Base-by-base conservation (phyloP, 371 early-diverging fungal species). In the Fennellomyces sp. region DNA sequence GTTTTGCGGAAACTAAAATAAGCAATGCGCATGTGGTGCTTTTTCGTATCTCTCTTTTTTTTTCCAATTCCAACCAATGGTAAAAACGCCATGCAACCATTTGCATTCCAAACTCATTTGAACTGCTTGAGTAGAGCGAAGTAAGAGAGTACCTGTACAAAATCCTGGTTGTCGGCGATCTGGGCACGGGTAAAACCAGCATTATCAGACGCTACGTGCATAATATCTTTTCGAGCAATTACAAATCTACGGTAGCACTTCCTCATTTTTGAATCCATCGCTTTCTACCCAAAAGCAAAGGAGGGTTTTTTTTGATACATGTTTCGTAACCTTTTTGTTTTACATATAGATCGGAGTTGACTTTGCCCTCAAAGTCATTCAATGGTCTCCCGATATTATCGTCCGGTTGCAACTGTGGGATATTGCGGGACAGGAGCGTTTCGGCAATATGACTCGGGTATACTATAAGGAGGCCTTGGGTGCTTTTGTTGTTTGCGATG, bases 381-480 rank as follows among this genome's bases (percentile, higher is more conserved):
- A 85, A 52, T 84, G 83, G 84, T 78, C 75, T 39, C 70, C 75
- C 21, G 74, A 72, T 29, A 67, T 82, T 13, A 82, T 85, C 49
- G 82, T 88, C 45, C 73, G 85, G 60, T 78, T 88, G 58, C 91
- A 93, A 61, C 76, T 93, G 26, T 93, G 94, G 94, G 94, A 93
- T 69, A 93, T 90, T 69, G 92, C 92, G 11, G 94, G 93, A 7
- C 91, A 93, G 64, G 92, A 91, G 68, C 82, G 91, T 60, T 93
- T 91, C 63, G 85, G 88, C 19, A 87, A 85, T 47, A 82, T 93
- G 74, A 91, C 91, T 35, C 85, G 91, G 38, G 86, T 90, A 39
- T 93, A 93, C 47, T 93, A 92, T 71, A 85, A 92, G 51, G 92
- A 88, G 47, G 91, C 94, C 3, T 75, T 90, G 0, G 91, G 87